A percentile compares a stretch with the other conserved stretches of the same genome.
These are phyloP conservation scores for Xylariaceae sp. DNA, from an alignment of 2,329 filamentous ascomycete genomes.

Conservation along the genomic window DNA sequence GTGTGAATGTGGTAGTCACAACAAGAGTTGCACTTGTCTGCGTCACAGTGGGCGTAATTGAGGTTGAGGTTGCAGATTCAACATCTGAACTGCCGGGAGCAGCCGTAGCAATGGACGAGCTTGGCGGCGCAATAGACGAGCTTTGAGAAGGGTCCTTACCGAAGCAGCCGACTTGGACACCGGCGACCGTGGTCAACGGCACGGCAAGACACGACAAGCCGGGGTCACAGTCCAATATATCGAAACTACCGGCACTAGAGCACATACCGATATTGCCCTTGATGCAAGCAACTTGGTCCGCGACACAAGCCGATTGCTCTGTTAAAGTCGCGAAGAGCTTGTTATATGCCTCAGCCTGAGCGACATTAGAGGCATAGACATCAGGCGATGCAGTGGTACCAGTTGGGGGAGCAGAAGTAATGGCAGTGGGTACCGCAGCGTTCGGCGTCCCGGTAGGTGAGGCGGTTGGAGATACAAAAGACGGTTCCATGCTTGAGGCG, in stretches of 20 bases:
- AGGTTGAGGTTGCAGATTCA: constrained; percentile 20
- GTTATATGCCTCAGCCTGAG: constrained; percentile 45
- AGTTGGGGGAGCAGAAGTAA: constrained; percentile 33
- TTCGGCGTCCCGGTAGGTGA: constrained; percentile 38
- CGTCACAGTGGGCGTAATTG: constrained; percentile 27
- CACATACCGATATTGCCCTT: constrained; percentile 48
- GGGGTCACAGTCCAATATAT: constrained; percentile 37
- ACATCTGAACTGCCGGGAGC: constrained; percentile 7
- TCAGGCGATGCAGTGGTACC: constrained; percentile 41
- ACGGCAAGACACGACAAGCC: constrained; percentile 49
- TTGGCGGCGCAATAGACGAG: constrained; percentile 11
- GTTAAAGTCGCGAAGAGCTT: constrained; percentile 43
- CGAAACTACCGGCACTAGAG: constrained; percentile 38
- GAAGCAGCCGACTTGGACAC: constrained; percentile 48
- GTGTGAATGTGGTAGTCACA: constrained; percentile 15
- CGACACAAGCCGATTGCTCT: constrained; percentile 43
- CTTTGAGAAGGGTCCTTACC: constrained; percentile 28
- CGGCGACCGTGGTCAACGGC: constrained; percentile 47
- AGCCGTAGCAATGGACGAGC: constrained; percentile 10
- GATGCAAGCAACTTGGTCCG: constrained; percentile 51
- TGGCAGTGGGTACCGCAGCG: constrained; percentile 41
- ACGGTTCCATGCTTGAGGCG: constrained; percentile 19
- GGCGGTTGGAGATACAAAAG: constrained; percentile 23
- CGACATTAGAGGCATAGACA: constrained; percentile 44
- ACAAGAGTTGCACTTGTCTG: constrained; percentile 21